Conservation (phyloP, 2,329 filamentous ascomycete species). For the Chaetomium strumarium region DNA sequence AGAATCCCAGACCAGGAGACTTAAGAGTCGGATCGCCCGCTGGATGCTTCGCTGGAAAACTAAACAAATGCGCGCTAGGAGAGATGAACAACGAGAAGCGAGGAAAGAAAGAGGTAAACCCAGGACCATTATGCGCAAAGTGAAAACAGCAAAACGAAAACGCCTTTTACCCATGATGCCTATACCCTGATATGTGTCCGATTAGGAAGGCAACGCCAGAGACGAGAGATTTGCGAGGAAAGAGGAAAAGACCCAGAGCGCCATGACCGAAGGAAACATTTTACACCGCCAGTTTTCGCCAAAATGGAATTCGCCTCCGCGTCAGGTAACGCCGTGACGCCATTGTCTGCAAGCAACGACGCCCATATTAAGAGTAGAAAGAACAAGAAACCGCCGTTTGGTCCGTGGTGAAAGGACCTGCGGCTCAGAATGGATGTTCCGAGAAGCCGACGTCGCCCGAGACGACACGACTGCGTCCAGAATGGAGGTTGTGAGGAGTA, state of each 20-base stretch:
- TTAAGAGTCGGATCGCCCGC: not conserved
- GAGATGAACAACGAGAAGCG: not conserved
- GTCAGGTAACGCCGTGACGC: conserved; percentile 4
- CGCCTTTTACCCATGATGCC: conserved; percentile 6
- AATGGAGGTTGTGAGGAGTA: no score
- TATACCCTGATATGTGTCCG: conserved; percentile 1
- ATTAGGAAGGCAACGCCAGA: not conserved
- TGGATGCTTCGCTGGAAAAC: not conserved
- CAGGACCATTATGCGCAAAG: not conserved
- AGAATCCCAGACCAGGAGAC: no score
- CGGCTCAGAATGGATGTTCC: no score
- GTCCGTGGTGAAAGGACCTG: no score
- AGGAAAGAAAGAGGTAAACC: not conserved
- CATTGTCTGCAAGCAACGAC: not conserved
- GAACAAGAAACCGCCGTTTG: no score
- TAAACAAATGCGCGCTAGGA: not conserved
- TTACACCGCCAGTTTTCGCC: conserved; percentile 9
- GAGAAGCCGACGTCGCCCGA: no score
- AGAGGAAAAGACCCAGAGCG: not conserved
- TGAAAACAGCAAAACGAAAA: not conserved
- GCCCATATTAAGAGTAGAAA: not conserved
- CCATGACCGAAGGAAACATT: conserved; percentile 2
- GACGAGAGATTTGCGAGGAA: not conserved
- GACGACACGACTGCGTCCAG: no score
- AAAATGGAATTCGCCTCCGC: not conserved